Conservation (phyloP, 345 rosid species). For the Pistacia atlantica region DNA sequence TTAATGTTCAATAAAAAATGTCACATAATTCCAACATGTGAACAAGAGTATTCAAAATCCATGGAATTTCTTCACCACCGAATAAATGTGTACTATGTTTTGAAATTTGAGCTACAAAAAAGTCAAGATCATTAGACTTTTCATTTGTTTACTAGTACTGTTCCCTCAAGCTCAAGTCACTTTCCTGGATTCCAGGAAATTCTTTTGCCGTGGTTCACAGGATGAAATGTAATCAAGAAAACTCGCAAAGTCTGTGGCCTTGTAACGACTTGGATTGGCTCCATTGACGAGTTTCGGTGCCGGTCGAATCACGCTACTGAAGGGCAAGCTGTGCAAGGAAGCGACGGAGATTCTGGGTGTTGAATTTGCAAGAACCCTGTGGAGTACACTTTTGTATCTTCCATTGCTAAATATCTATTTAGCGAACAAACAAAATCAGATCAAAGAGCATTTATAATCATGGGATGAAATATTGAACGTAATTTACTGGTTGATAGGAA, state of each 20-base stretch:
- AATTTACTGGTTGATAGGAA: too few relatives aligned
- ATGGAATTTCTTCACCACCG: too few relatives aligned
- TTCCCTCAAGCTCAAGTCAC: constrained; percentile 1
- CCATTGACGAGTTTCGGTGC: constrained; percentile 27
- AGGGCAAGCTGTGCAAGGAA: constrained; percentile 38
- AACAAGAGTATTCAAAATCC: too few relatives aligned
- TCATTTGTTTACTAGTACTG: too few relatives aligned
- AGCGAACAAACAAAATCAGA: neutral
- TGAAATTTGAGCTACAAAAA: neutral
- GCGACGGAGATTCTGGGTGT: constrained; percentile 38
- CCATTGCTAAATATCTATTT: constrained; percentile 58
- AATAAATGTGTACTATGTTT: too few relatives aligned
- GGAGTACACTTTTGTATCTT: constrained; percentile 42
- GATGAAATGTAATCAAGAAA: constrained; percentile 33
- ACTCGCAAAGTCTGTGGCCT: constrained; percentile 34
- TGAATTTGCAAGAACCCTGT: constrained; percentile 36
- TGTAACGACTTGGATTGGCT: constrained; percentile 34
- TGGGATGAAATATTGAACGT: too few relatives aligned
- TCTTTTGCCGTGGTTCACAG: constrained; percentile 28
- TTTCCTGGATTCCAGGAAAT: constrained; percentile 36
- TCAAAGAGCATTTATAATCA: neutral
- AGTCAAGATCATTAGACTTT: neutral
- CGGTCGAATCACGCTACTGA: constrained; percentile 25
- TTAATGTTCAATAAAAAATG: too few relatives aligned
- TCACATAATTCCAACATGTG: too few relatives aligned